These are phyloP conservation scores for Trifolium pratense DNA, from an alignment of 306 rosid species.

Conservation along the genomic window DNA sequence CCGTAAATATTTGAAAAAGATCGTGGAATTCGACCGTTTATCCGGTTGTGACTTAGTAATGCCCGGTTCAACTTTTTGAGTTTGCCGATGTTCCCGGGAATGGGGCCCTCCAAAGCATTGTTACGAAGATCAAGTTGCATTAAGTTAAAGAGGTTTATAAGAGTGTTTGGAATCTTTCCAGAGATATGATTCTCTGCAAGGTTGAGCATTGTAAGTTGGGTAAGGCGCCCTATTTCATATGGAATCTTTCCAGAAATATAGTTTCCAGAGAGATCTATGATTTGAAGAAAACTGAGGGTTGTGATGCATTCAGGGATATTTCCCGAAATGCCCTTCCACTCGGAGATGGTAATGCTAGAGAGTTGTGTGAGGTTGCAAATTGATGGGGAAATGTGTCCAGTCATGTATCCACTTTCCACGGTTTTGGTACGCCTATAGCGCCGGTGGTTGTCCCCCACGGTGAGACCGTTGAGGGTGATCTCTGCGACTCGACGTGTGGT, in stretches of 20 bases:
- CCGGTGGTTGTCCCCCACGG: slow-evolving; percentile 54
- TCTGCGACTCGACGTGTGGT: slow-evolving; percentile 60
- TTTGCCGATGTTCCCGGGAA: slow-evolving; percentile 57
- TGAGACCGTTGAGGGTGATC: slow-evolving; percentile 62
- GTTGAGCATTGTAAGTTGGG: slow-evolving; percentile 61
- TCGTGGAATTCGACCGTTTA: slow-evolving; percentile 63
- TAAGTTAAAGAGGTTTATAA: slow-evolving; percentile 54
- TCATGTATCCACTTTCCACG: slow-evolving; percentile 50
- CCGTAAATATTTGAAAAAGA: slow-evolving; percentile 59
- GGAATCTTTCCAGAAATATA: slow-evolving; percentile 64
- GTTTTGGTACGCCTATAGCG: slow-evolving; percentile 44
- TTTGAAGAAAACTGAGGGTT: slow-evolving; percentile 55
- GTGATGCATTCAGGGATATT: slow-evolving; percentile 69
- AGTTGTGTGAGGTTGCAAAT: slow-evolving; percentile 74
- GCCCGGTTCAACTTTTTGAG: slow-evolving; percentile 64
- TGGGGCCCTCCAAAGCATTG: slow-evolving; percentile 63
- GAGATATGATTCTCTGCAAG: slow-evolving; percentile 80
- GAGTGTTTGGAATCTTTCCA: slow-evolving; percentile 59
- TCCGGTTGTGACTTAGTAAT: slow-evolving; percentile 61
- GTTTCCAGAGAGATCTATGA: slow-evolving; percentile 75
- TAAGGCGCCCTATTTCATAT: slow-evolving; percentile 58
- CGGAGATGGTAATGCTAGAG: slow-evolving; percentile 68
- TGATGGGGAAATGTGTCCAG: slow-evolving; percentile 67
- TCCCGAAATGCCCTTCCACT: slow-evolving; percentile 88
- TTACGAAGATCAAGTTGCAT: slow-evolving; percentile 81